Evolutionary conservation across 129 eudicot species (phyloP), one percentile per base, ranked within the genome.

Genomic region (Dittrichia graveolens): DNA sequence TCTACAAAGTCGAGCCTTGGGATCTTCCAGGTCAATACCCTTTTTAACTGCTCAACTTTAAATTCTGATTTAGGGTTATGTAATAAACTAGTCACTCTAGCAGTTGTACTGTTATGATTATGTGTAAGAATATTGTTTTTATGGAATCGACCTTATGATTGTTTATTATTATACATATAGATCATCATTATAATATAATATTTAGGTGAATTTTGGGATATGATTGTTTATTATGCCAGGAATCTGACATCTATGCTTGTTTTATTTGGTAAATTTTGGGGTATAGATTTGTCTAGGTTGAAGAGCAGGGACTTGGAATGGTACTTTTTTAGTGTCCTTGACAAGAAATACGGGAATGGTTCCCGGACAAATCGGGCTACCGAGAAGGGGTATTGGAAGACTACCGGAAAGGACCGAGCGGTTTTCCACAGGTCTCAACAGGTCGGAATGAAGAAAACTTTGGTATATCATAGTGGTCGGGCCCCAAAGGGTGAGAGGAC

Each of bases 401-500:
- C 97, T 38, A 92, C 97, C 5, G 98, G 98, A 11, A 92, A 92
- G 78, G 98, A 92, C 78, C 75, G 96, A 60, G 78, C 80, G 55
- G 95, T 92, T 46, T 71, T 81, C 70, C 91, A 86, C 50, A 83
- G 72, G 78, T 69, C 77, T 19, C 73, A 63, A 62, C 65, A 69
- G 71, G 95, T 85, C 40, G 98, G 98, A 66, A 92, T 89, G 98
- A 92, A 92, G 81, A 92, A 92, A 65, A 92, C 98, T 19, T 80
- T 92, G 67, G 98, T 92, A 39, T 92, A 83, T 70, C 98, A 92
- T 41, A 68, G 48, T 65, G 98, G 95, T 2, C 89, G 98, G 42
- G 98, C 98, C 24, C 98, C 96, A 5, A 82, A 74, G 48, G 98
- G 98, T 43, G 75, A 81, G 85, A 85, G 98, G 61, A 83, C 86